These are phyloP conservation scores for Aspergillus egyptiacus DNA, from an alignment of 495 filamentous ascomycete genomes.

Conservation along the genomic window DNA sequence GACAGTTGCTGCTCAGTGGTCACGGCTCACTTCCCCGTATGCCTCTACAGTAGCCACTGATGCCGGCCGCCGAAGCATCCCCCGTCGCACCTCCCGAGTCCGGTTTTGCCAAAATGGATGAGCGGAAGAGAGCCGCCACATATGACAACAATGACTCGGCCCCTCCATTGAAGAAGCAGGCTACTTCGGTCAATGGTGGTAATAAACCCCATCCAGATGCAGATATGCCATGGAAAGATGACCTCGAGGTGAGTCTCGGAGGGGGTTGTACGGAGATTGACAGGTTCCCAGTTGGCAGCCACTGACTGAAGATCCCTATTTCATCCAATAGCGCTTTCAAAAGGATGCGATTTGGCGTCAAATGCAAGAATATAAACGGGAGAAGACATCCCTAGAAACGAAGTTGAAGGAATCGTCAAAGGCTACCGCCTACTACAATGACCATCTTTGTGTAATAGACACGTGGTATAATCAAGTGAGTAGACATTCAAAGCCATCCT, in stretches of 20 bases:
- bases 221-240: slow-evolving; percentile 78
- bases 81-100: slow-evolving; percentile 63
- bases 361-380: slow-evolving; percentile 95
- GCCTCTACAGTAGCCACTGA: slow-evolving; percentile 53
- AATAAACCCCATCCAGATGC: slow-evolving; percentile 67
- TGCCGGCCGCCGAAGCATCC: slow-evolving; percentile 71
- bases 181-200: slow-evolving; percentile 64
- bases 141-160: slow-evolving; percentile 68
- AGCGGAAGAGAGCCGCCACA: slow-evolving; percentile 84
- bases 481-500: slow-evolving; percentile 5
- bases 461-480: slow-evolving; percentile 87
- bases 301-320: slow-evolving; percentile 19
- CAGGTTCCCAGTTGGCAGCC: slow-evolving; percentile 1
- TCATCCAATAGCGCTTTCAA: slow-evolving; percentile 67
- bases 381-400: slow-evolving; percentile 69
- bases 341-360: slow-evolving; percentile 97
- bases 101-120: slow-evolving; percentile 87
- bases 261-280: slow-evolving; percentile 6
- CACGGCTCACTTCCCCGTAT: slow-evolving; percentile 29
- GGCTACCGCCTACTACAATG: slow-evolving; percentile 71
- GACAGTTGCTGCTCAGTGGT: slow-evolving; percentile 39
- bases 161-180: slow-evolving; percentile 81
- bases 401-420: slow-evolving; percentile 72
- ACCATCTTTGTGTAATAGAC: slow-evolving; percentile 84
- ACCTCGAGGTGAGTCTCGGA: slow-evolving; percentile 65